phyloP scores from a whole-genome alignment of 495 filamentous ascomycete species.

The Acidiella bohemica region DNA sequence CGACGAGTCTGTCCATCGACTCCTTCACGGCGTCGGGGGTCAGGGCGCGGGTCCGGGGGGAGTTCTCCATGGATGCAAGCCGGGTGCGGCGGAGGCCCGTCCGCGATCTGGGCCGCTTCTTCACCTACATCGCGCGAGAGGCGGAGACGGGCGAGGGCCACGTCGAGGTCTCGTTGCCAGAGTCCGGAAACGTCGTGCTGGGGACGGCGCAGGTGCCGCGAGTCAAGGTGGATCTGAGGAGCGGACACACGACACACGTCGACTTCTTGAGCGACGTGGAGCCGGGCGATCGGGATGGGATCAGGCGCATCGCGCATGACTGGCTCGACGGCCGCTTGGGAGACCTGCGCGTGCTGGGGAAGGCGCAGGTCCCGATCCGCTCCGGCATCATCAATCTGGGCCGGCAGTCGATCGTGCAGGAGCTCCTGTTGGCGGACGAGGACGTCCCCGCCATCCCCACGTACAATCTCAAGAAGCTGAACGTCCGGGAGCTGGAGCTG shows the following conservation, averaged over 20 bases:
- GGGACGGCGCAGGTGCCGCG: slow-evolving; percentile 64
- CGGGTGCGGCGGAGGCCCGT: slow-evolving; percentile 56
- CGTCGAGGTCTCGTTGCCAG: slow-evolving; percentile 67
- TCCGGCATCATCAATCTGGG: slow-evolving; percentile 68
- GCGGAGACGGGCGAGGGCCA: slow-evolving; percentile 55
- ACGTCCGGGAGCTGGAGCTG: slow-evolving; percentile 53
- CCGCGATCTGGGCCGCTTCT: slow-evolving; percentile 57
- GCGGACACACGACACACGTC: slow-evolving; percentile 59
- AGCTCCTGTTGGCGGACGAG: slow-evolving; percentile 65
- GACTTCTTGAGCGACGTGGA: slow-evolving; percentile 65
- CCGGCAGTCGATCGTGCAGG: slow-evolving; percentile 54
- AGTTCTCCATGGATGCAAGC: slow-evolving; percentile 62
- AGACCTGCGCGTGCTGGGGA: slow-evolving; percentile 52
- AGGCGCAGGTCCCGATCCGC: slow-evolving; percentile 53
- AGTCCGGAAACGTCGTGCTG: slow-evolving; percentile 64
- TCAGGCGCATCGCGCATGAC: slow-evolving; percentile 71
- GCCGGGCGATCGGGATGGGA: slow-evolving; percentile 61
- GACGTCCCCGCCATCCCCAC: slow-evolving; percentile 63
- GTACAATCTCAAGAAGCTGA: slow-evolving; percentile 63
- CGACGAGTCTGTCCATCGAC: slow-evolving; percentile 68
- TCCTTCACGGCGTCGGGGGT: slow-evolving; percentile 67
- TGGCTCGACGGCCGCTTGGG: slow-evolving; percentile 70
- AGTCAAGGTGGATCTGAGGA: slow-evolving; percentile 57
- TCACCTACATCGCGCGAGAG: slow-evolving; percentile 68
- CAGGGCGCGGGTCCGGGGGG: slow-evolving; percentile 61